Evolutionary conservation across 1,284 basidiomycete species (phyloP), one percentile per base, ranked within the genome.

Genomic region (Irpex sp.): DNA sequence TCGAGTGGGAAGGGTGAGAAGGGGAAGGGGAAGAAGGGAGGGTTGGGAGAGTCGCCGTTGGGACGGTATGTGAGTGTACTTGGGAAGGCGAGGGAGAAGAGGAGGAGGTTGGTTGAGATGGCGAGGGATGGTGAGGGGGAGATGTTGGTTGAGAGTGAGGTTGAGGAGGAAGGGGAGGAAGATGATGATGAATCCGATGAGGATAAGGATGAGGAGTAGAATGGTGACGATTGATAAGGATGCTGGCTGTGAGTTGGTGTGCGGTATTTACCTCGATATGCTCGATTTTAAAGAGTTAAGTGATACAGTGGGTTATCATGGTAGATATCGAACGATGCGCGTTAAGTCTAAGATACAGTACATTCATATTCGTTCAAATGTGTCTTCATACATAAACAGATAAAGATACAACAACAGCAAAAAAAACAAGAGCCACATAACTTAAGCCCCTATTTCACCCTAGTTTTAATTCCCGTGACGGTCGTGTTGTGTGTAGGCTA

Each of bases 31-130:
- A 75, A 33, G 28, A 33, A 33, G 10, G 73, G 84, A 42, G 84
- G 84, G 67, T 69, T 87, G 8, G 86, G 84, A n/a, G 85, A 88
- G 16, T 85, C 87, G 4, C 93, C 95, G 2, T 75, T 98, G 56
- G 87, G 84, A 56, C 89, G 86, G 70, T 94, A 91, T 74, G 79
- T 92, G 69, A 87, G 87, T 69, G 81, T 94, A 61, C 87, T 91
- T 76, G 81, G 83, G 68, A 96, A 94, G 80, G 80, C 86, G 36
- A 81, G 93, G 72, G 90, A 91, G 68, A 88, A 88, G 75, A 85
- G 86, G 68, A 82, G 85, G 69, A 81, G 81, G 67, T 73, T 92
- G 66, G 78, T 93, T 48, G 90, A 94, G 71, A 93, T 91, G 85
- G 90, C 88, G 66, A 54, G 78, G 68, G 56, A 33, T 7, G 28